Percentiles rank a stretch among this genome's conserved stretches.
phyloP scores from a whole-genome alignment of 2,329 filamentous ascomycete genomes.

The Microascus cirrosus region DNA sequence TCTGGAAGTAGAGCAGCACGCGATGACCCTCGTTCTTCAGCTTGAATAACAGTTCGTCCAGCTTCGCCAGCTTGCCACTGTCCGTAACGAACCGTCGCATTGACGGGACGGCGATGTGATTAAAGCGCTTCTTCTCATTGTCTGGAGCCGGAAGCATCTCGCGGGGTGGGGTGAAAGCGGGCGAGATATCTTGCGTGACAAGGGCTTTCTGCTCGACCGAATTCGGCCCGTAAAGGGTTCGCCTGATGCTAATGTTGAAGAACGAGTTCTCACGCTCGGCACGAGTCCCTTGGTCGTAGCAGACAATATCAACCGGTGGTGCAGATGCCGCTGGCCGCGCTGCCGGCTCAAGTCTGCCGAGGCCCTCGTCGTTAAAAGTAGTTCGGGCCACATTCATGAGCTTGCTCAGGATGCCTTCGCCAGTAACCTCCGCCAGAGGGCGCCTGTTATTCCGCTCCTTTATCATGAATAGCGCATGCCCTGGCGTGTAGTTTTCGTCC shows the following conservation, averaged over 20 bases:
- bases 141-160: constrained; percentile 67
- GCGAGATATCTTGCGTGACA: constrained; percentile 60
- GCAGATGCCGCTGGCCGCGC: constrained; percentile 69
- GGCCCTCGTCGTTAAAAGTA: constrained; percentile 56
- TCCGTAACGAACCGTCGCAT: constrained; percentile 98
- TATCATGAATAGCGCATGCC: constrained; percentile 75
- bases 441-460: constrained; percentile 55
- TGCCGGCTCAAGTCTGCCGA: constrained; percentile 71
- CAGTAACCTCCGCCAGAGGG: constrained; percentile 57
- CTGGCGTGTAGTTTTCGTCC: constrained; percentile 52
- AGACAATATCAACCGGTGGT: constrained; percentile 73
- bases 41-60: constrained; percentile 77
- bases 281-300: constrained; percentile 53
- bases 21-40: constrained; percentile 90
- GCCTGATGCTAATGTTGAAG: constrained; percentile 70
- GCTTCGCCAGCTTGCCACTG: constrained; percentile 86
- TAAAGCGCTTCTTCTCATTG: constrained; percentile 74
- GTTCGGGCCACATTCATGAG: constrained; percentile 69
- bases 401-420: constrained; percentile 59
- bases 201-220: constrained; percentile 60
- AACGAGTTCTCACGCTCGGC: constrained; percentile 61
- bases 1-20: constrained; percentile 97
- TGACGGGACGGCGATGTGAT: constrained; percentile 82
- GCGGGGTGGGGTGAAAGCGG: constrained; percentile 49
- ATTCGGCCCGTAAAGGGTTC: constrained; percentile 58